A percentile compares a stretch with the other conserved stretches of the same genome.
Conservation (phyloP, 345 rosid genomes). For the Arabidopsis thaliana region TAIR10.1 NC_003070.9:10180501-10181000, state of each 20-base stretch:
- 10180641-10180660: conserved; percentile 17
- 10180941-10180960: background rate
- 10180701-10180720: conserved; percentile 26
- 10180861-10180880: conserved; percentile 3
- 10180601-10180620: background rate
- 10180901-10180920: conserved; percentile 14
- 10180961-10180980: conserved; percentile 2
- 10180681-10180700: background rate
- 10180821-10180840: conserved; percentile 16
- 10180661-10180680: conserved; percentile 16
- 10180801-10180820: background rate
- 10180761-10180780: conserved; percentile 4
- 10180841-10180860: conserved; percentile 2
- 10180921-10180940: background rate
- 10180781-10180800: background rate
- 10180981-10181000: conserved; percentile 11
- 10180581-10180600: conserved; percentile 32
- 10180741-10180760: conserved; percentile 22
- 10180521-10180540: background rate
- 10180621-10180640: background rate
- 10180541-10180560: conserved; percentile 10
- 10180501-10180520: conserved; percentile 21
- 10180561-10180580: conserved; percentile 17
- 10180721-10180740: conserved; percentile 32
- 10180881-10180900: background rate